Conservation (phyloP, 352 stramenopile species). For the Thalassiosira hispida region DNA sequence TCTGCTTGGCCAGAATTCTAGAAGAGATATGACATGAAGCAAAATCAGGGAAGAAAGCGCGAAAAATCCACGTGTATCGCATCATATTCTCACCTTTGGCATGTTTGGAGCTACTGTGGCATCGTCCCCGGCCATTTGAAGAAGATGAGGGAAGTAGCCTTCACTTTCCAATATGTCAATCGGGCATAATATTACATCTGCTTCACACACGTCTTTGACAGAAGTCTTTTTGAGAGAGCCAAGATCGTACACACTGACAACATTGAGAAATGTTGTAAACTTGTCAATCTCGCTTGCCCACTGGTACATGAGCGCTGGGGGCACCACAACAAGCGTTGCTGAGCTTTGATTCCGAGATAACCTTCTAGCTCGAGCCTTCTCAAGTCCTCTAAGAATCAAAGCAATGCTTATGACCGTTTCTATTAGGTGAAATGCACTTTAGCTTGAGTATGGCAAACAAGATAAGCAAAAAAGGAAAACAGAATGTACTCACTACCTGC, state of each 20-base stretch:
- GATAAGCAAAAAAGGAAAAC: slow-evolving; percentile 31
- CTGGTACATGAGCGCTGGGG: slow-evolving; percentile 66
- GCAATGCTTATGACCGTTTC: slow-evolving; percentile 76
- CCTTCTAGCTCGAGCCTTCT: slow-evolving; percentile 29
- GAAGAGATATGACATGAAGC: background rate
- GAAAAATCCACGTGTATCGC: no score
- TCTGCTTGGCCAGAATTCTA: slow-evolving; percentile 22
- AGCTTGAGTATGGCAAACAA: no score
- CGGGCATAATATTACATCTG: slow-evolving; percentile 65
- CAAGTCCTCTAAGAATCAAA: slow-evolving; percentile 62
- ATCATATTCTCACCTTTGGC: no score
- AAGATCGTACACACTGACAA: slow-evolving; percentile 62
- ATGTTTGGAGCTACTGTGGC: no score
- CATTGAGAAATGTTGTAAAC: slow-evolving; percentile 52
- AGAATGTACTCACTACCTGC: background rate
- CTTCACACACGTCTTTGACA: slow-evolving; percentile 55
- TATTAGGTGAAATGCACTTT: slow-evolving; percentile 22
- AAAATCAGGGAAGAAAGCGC: no score
- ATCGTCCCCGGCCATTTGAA: no score
- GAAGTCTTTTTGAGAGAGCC: slow-evolving; percentile 38
- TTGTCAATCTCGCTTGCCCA: slow-evolving; percentile 65
- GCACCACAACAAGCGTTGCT: slow-evolving; percentile 69
- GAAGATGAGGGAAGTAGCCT: slow-evolving; percentile 32
- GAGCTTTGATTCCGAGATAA: slow-evolving; percentile 33
- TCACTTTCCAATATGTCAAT: slow-evolving; percentile 69